phyloP scores from a whole-genome alignment of 1,284 basidiomycete genomes.

The Fomitopsis schrenkii region DNA sequence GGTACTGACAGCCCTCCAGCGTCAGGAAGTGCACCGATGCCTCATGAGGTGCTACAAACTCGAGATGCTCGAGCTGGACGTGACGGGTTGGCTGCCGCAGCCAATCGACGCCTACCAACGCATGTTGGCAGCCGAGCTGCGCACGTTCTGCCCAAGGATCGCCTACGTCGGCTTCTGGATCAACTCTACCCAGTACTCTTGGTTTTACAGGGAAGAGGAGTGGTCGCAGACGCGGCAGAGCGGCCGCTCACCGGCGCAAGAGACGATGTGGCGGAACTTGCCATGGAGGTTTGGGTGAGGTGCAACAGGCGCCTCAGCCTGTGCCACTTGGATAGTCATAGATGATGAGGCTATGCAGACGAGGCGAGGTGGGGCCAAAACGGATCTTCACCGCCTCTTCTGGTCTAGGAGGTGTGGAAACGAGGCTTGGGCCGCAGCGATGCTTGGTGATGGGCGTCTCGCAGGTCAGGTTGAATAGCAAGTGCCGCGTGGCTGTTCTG shows the following conservation, averaged over 20 bases:
- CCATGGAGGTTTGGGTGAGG: not conserved
- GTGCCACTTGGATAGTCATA: not conserved
- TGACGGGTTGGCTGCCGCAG: slow-evolving; percentile 22
- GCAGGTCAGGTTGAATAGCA: not conserved
- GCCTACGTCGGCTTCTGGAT: slow-evolving; percentile 25
- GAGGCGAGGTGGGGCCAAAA: not conserved
- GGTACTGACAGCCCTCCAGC: slow-evolving; percentile 15
- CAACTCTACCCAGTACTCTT: slow-evolving; percentile 19
- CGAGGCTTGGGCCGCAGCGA: not conserved
- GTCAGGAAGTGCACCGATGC: slow-evolving; percentile 20
- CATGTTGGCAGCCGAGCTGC: slow-evolving; percentile 25
- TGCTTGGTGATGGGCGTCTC: not conserved
- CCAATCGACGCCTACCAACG: slow-evolving; percentile 22
- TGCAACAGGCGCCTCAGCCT: not conserved
- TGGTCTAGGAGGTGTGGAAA: slow-evolving; percentile 3
- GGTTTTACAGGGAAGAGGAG: slow-evolving; percentile 21
- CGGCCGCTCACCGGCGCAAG: slow-evolving; percentile 11
- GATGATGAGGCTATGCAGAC: not conserved
- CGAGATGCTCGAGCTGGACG: slow-evolving; percentile 26
- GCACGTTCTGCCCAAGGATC: slow-evolving; percentile 26
- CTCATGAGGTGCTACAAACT: slow-evolving; percentile 24
- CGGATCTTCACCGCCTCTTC: slow-evolving; percentile 8
- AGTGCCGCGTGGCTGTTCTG: not conserved
- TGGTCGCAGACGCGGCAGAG: slow-evolving; percentile 15
- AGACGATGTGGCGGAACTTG: slow-evolving; percentile 19